phyloP scores from a whole-genome alignment of 768 basidiomycete species.

The Boletus huronensis region DNA sequence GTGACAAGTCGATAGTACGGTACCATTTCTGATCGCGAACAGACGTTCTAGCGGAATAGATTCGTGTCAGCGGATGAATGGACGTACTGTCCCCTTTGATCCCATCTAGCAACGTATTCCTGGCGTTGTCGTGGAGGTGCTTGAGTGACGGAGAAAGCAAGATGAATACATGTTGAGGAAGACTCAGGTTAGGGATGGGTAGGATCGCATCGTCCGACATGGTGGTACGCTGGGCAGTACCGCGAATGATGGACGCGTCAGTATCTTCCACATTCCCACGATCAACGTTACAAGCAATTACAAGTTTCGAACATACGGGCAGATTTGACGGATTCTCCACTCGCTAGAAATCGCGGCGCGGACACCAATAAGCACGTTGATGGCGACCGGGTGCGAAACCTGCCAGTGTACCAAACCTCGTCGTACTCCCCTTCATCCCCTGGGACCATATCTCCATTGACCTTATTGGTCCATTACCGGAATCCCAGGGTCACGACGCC shows the following conservation, averaged over 20 bases:
- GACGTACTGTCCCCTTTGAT: conserved; percentile 65
- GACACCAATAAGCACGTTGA: no score
- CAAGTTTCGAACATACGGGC: no score
- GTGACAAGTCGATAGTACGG: conserved; percentile 71
- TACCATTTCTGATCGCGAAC: conserved; percentile 65
- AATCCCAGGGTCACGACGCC: no score
- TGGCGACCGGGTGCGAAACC: no score
- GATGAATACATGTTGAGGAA: conserved; percentile 77
- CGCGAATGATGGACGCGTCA: conserved; percentile 18
- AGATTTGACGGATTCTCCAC: no score
- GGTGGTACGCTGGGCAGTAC: neutral
- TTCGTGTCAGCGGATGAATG: neutral
- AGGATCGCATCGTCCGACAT: conserved; percentile 86
- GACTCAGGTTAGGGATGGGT: conserved; percentile 80
- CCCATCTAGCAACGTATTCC: conserved; percentile 60
- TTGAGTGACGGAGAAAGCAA: conserved; percentile 60
- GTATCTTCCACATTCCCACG: conserved; percentile 13
- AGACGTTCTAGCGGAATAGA: neutral
- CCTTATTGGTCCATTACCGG: no score
- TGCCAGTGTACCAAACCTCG: no score
- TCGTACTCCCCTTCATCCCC: no score
- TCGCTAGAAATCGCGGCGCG: no score
- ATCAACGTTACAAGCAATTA: no score
- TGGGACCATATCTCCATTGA: no score
- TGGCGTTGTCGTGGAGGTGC: conserved; percentile 65